phyloP scores from a whole-genome alignment of 495 filamentous ascomycete genomes.

The Trichoderma erinaceum region DNA sequence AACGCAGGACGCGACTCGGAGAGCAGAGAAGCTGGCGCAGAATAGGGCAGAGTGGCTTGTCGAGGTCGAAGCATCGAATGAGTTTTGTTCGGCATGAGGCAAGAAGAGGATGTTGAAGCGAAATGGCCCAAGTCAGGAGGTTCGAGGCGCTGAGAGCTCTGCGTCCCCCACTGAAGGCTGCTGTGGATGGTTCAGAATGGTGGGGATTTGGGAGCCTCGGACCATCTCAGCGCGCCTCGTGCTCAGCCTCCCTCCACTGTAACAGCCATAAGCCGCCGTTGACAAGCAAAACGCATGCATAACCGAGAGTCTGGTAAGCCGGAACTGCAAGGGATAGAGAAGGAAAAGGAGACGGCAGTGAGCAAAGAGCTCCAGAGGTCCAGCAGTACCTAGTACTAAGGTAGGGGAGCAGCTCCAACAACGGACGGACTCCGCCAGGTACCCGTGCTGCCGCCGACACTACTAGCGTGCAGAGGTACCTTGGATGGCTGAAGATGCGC shows the following conservation, averaged over 20 bases:
- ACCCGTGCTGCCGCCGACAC: neutral
- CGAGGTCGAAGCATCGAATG: neutral
- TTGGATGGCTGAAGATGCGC: neutral
- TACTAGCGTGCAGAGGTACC: neutral
- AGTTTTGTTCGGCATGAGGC: neutral
- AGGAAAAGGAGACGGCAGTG: neutral
- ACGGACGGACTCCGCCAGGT: neutral
- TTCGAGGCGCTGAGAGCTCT: slow-evolving; percentile 1
- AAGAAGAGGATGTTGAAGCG: neutral
- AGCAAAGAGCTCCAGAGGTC: neutral
- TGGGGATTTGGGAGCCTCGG: slow-evolving; percentile 6
- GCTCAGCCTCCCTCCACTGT: slow-evolving; percentile 7
- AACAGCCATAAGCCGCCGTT: neutral
- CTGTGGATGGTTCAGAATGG: neutral
- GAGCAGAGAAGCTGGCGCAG: neutral
- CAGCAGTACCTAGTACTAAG: too few species aligned
- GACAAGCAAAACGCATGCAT: neutral
- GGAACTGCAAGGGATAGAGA: neutral
- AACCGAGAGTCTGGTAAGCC: neutral
- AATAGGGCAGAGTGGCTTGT: neutral
- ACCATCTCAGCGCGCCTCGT: neutral
- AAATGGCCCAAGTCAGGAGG: neutral
- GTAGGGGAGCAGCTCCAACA: neutral
- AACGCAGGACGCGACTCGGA: neutral
- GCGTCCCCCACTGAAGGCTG: neutral